Base-by-base conservation (phyloP, 805 yeast species). In the Phaffomyces opuntiae region DNA sequence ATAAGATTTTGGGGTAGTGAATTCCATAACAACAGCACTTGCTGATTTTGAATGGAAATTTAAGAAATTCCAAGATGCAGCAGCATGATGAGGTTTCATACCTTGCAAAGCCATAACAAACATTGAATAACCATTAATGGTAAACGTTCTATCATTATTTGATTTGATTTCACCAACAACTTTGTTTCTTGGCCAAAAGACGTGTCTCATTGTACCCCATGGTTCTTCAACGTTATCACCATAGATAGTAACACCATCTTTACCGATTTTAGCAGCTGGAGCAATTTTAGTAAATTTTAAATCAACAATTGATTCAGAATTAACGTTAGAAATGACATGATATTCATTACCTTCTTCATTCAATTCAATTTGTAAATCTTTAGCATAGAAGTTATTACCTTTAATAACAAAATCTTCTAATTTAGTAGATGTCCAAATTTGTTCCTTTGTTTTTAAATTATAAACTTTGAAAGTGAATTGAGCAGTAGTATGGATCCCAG, bases 81-180 rank as follows among this genome's bases (percentile, higher is more conserved):
- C 99, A 33, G 97, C 96, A 67, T 93, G 99, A 66, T 93, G 97
- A 9, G 99, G 99, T 67, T 93, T 93, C 98, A 93, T 90, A 50
- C 98, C 98, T 71, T 93, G 99, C 55, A 88, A 70, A 7, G 99
- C 99, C 91, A 87, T 83, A 44, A 91, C 96, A 61, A 81, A 90
- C 95, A 93, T 85, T 42, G 88, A 74, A 16, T 49, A 55, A 26
- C 62, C 63, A 27, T 59, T 53, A 39, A 69, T 54, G 27, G 65
- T 70, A 37, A 53, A 46, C 29, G 52, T 50, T 29, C 49, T 47
- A 17, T 45, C 49, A 65, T 66, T 53, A 64, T 61, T 54, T 19
- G 63, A 74, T 36, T 67, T 72, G 51, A 93, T 66, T 17, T 77
- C 70, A 60, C 99, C 99, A 17, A 59, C 61, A 39, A 79, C 83